These are phyloP conservation scores for Cytospora paraplurivora DNA, from an alignment of 2,329 filamentous ascomycete genomes.

Conservation along the genomic window DNA sequence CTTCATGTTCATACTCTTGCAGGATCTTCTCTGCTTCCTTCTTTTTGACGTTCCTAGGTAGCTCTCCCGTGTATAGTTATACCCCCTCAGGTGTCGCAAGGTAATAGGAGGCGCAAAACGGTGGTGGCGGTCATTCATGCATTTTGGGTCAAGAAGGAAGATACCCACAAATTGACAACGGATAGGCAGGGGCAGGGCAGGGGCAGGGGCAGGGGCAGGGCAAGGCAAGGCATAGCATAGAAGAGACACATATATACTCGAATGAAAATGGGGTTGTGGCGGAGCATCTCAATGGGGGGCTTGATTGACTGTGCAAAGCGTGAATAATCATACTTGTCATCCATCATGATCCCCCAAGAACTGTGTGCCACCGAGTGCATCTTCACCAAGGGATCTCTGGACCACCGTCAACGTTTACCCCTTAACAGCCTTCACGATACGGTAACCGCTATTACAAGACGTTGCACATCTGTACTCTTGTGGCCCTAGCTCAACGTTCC, in stretches of 20 bases:
- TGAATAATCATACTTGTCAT: neutral
- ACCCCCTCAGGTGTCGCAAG: constrained; percentile 1
- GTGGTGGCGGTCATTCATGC: constrained; percentile 10
- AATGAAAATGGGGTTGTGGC: constrained; percentile 11
- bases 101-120: constrained; percentile 22
- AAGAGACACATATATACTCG: constrained; percentile 10
- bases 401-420: too few relatives aligned
- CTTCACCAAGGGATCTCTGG: too few relatives aligned
- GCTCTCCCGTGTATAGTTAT: constrained; percentile 20
- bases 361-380: too few relatives aligned
- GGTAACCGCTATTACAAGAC: too few relatives aligned
- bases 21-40: neutral
- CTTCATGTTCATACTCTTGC: constrained; percentile 9
- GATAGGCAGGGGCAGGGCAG: constrained; percentile 7
- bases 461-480: too few relatives aligned
- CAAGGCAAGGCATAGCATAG: neutral
- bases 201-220: neutral
- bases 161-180: constrained; percentile 19
- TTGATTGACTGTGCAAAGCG: neutral
- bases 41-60: neutral
- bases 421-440: too few relatives aligned
- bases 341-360: neutral
- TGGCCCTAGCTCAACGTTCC: too few relatives aligned
- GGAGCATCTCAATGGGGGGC: neutral
- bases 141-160: constrained; percentile 13